Evolutionary conservation across 176 grass and related monocot species (phyloP).

Genomic region (Avena sativa): DNA sequence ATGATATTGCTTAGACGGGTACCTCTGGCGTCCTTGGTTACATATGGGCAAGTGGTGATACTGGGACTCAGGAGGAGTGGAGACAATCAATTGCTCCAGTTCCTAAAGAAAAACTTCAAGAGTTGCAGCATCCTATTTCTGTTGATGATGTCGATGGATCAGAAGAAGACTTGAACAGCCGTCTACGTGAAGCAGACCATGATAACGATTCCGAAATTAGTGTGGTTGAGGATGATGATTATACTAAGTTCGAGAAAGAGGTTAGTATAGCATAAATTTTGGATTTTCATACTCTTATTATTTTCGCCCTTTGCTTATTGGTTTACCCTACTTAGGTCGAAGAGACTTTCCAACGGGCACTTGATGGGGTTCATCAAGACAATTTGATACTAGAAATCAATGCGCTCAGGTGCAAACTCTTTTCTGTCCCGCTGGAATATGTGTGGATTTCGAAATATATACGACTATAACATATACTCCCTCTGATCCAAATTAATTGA

Average conservation of each 20-base stretch:
- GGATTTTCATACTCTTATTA: not conserved
- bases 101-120: slow-evolving; percentile 72
- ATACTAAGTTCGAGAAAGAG: slow-evolving; percentile 92
- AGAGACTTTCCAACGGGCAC: slow-evolving; percentile 85
- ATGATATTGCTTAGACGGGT: slow-evolving; percentile 61
- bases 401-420: slow-evolving; percentile 71
- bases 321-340: slow-evolving; percentile 70
- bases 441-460: slow-evolving; percentile 4
- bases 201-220: slow-evolving; percentile 51
- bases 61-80: slow-evolving; percentile 79
- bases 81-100: slow-evolving; percentile 87
- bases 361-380: slow-evolving; percentile 73
- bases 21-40: slow-evolving; percentile 72
- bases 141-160: slow-evolving; percentile 50
- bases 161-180: slow-evolving; percentile 52
- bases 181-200: slow-evolving; percentile 27
- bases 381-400: slow-evolving; percentile 97
- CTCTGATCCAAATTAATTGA: no score
- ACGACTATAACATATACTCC: slow-evolving; percentile 4
- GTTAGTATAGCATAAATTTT: slow-evolving; percentile 45
- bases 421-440: not conserved
- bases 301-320: slow-evolving; percentile 37
- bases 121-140: slow-evolving; percentile 54
- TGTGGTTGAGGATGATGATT: slow-evolving; percentile 61
- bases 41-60: slow-evolving; percentile 77